phyloP scores from a whole-genome alignment of 1,139 yeast genomes.

The Magnusiomyces magnusii region DNA sequence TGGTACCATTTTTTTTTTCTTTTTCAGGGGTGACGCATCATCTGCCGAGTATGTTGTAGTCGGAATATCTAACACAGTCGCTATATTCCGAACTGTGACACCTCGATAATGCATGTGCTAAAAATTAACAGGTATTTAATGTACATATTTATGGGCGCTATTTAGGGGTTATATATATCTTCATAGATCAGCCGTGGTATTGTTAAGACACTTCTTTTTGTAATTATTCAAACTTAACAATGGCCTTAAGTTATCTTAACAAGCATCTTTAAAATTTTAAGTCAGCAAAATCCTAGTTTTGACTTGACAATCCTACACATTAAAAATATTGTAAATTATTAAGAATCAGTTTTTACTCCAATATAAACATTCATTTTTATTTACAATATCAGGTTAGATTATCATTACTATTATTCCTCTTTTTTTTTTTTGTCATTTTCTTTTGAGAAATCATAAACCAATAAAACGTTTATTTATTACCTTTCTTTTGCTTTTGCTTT shows the following conservation, averaged over 20 bases:
- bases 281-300: neutral
- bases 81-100: neutral
- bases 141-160: neutral
- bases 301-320: neutral
- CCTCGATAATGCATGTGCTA: slow-evolving; percentile 36
- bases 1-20: neutral
- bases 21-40: too few relatives aligned
- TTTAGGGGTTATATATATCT: neutral
- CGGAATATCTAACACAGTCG: too few relatives aligned
- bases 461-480: neutral
- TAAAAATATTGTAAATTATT: neutral
- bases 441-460: neutral
- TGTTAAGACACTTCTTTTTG: too few relatives aligned
- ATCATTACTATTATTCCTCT: too few relatives aligned
- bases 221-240: neutral
- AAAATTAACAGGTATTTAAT: slow-evolving; percentile 38
- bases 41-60: too few relatives aligned
- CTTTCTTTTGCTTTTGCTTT: neutral
- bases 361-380: too few relatives aligned
- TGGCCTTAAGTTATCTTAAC: slow-evolving; percentile 59
- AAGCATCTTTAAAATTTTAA: too few relatives aligned
- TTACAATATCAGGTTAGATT: too few relatives aligned
- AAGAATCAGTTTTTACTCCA: neutral
- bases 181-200: neutral
- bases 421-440: neutral